A percentile compares a stretch with the other conserved stretches of the same genome.
Evolutionary conservation across 176 grass and related monocot species (phyloP).

Genomic region (Luzula sylvatica): DNA sequence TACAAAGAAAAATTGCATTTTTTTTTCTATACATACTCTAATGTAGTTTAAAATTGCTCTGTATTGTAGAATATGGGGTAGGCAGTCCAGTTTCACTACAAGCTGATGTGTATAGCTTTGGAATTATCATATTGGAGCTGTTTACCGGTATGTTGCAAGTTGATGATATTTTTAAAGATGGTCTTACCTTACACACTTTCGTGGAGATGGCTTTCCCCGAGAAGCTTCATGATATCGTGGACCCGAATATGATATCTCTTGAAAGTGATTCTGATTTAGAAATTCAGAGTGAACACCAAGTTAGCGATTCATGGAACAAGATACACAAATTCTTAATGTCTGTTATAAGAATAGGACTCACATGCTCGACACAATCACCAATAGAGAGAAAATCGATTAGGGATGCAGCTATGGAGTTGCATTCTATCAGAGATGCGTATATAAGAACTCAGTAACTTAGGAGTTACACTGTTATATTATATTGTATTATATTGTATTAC

Average conservation of each 20-base stretch:
- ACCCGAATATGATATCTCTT: constrained; percentile 2
- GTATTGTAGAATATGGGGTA: no score
- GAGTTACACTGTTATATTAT: no score
- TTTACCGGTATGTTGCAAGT: constrained; percentile 27
- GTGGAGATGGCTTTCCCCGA: constrained; percentile 5
- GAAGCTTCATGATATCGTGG: constrained; percentile 2
- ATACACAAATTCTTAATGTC: neutral
- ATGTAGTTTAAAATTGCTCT: no score
- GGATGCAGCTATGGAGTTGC: neutral
- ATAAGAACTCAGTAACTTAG: no score
- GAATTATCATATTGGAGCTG: constrained; percentile 15
- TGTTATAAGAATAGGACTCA: constrained; percentile 3
- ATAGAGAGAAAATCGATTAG: constrained; percentile 13
- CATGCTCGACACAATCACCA: constrained; percentile 11
- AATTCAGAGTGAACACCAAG: neutral
- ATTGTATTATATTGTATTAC: no score
- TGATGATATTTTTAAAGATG: constrained; percentile 19
- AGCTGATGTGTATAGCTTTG: no score
- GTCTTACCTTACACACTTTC: constrained; percentile 16
- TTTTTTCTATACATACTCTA: no score
- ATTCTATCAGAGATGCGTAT: constrained; percentile 1
- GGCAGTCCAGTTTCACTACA: no score
- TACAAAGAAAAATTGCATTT: no score
- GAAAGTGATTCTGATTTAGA: neutral
- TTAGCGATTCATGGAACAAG: neutral